Conservation (phyloP, 1,284 basidiomycete genomes). For the Apiotrichum gamsii region DNA sequence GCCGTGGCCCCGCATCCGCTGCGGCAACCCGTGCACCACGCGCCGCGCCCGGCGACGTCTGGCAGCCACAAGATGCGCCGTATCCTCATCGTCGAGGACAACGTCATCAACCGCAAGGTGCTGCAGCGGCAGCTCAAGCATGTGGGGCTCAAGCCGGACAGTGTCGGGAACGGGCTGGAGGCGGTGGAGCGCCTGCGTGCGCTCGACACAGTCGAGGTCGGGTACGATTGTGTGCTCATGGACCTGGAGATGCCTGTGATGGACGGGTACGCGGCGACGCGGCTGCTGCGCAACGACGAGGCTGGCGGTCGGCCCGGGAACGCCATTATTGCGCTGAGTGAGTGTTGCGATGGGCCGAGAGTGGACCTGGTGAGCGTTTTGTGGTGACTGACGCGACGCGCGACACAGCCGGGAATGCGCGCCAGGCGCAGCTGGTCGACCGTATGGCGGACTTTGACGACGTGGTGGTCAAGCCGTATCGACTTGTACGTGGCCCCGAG, state of each 20-base stretch:
- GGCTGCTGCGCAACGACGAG: slow-evolving; percentile 7
- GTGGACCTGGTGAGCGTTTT: no score
- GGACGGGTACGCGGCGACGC: slow-evolving; percentile 11
- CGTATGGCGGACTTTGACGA: slow-evolving; percentile 18
- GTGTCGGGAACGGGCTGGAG: slow-evolving; percentile 47
- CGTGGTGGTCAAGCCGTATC: slow-evolving; percentile 33
- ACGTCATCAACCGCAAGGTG: slow-evolving; percentile 36
- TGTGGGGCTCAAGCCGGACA: slow-evolving; percentile 18
- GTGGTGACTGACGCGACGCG: no score
- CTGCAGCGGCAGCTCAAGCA: slow-evolving; percentile 8
- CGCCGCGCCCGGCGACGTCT: slow-evolving; percentile 22
- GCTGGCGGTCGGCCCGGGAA: neutral
- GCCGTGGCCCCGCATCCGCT: no score
- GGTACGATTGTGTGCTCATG: slow-evolving; percentile 41
- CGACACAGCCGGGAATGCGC: slow-evolving; percentile 29
- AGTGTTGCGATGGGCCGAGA: no score
- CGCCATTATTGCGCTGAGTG: slow-evolving; percentile 6
- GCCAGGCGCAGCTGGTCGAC: slow-evolving; percentile 6
- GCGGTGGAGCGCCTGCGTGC: slow-evolving; percentile 41
- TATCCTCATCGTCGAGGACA: slow-evolving; percentile 31
- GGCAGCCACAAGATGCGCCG: slow-evolving; percentile 13
- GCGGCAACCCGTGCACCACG: no score
- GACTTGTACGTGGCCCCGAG: no score
- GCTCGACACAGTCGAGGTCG: slow-evolving; percentile 42
- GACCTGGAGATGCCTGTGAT: slow-evolving; percentile 43